Conservation (phyloP, 306 rosid genomes). For the Herpetospermum pedunculosum region DNA sequence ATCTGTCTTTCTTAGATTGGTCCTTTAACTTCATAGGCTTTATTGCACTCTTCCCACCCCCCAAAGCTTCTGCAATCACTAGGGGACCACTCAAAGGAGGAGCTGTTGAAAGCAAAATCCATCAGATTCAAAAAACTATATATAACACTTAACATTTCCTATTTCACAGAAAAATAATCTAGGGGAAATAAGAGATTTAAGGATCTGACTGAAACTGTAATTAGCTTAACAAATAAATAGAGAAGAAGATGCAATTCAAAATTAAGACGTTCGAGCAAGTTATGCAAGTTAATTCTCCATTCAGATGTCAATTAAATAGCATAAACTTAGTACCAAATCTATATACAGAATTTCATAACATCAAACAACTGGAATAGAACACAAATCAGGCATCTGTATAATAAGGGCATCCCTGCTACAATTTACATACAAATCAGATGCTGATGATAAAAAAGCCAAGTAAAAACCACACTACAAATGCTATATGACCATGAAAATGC, state of each 20-base stretch:
- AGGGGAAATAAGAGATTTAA: not conserved
- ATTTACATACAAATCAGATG: not conserved
- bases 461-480: not conserved
- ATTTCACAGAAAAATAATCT: not conserved
- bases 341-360: not conserved
- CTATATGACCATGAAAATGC: not conserved
- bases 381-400: not conserved
- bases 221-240: not conserved
- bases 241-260: not conserved
- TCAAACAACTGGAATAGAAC: not conserved
- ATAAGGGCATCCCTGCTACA: not conserved
- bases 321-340: not conserved
- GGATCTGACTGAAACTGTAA: not conserved
- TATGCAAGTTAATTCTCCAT: not conserved
- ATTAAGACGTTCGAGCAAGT: not conserved
- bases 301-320: not conserved
- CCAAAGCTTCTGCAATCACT: constrained; percentile 76
- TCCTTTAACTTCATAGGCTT: constrained; percentile 68
- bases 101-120: constrained; percentile 43
- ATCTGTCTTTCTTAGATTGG: constrained; percentile 62
- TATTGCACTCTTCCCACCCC: constrained; percentile 40
- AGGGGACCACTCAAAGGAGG: constrained; percentile 95
- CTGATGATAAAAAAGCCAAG: not conserved
- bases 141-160: not conserved
- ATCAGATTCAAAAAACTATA: constrained; percentile 16